Conservation (phyloP, 23 red algal genomes). For the Rhodosorus marinus region DNA sequence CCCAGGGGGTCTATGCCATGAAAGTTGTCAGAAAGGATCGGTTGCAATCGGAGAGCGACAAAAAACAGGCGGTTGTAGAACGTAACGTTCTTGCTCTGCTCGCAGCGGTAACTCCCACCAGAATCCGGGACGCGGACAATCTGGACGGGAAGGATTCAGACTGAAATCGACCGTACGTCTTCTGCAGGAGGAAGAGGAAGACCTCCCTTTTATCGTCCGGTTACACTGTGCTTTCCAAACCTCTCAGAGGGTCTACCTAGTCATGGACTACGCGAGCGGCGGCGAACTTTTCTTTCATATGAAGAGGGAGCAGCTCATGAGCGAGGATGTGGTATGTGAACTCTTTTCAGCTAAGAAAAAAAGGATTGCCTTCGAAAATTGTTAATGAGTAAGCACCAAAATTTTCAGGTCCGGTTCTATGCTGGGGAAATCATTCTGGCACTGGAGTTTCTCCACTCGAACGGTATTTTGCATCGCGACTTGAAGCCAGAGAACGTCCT, state of each 20-base stretch:
- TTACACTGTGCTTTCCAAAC: conserved; percentile 82
- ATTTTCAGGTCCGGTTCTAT: conserved; percentile 73
- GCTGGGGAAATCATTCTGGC: conserved; percentile 80
- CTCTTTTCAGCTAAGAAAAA: too few species aligned
- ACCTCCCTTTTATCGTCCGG: conserved; percentile 70
- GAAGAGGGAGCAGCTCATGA: conserved; percentile 48
- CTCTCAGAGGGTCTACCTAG: conserved; percentile 45
- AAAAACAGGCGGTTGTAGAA: conserved; percentile 39
- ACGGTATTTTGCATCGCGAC: conserved; percentile 81
- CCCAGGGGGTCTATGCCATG: conserved; percentile 57
- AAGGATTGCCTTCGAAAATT: too few species aligned
- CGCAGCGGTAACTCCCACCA: background rate
- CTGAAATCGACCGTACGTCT: background rate
- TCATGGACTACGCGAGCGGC: conserved; percentile 90
- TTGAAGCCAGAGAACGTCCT: conserved; percentile 96
- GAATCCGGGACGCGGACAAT: background rate
- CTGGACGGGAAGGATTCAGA: background rate
- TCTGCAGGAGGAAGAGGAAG: conserved; percentile 10
- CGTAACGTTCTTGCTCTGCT: conserved; percentile 66
- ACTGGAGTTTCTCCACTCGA: conserved; percentile 66
- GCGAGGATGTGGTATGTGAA: too few species aligned
- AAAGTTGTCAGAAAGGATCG: conserved; percentile 42
- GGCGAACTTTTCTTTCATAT: conserved; percentile 86
- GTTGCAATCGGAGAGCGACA: conserved; percentile 16
- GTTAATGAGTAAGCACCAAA: too few species aligned